These are phyloP conservation scores for Thraustotheca clavata DNA, from an alignment of 352 stramenopile species.

Conservation along the genomic window DNA sequence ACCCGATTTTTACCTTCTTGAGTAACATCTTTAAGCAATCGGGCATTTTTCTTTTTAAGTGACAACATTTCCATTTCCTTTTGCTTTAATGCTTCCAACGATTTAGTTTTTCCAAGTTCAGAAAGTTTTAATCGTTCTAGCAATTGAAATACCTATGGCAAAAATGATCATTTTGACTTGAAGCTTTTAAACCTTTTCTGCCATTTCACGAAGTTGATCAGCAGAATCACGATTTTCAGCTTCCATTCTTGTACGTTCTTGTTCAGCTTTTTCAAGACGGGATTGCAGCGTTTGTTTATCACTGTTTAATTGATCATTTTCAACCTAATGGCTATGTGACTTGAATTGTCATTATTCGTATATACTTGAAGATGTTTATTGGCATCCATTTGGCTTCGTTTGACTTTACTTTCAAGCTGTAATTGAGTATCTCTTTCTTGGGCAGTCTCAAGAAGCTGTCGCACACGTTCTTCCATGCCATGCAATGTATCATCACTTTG, in stretches of 20 bases:
- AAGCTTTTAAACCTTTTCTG: constrained; percentile 93
- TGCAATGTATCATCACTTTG: constrained; percentile 88
- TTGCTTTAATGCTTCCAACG: constrained; percentile 88
- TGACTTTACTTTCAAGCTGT: constrained; percentile 90
- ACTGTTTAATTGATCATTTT: constrained; percentile 64
- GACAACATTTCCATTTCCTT: constrained; percentile 92
- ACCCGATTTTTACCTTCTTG: constrained; percentile 90
- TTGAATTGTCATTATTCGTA: no score
- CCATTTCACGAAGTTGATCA: constrained; percentile 95
- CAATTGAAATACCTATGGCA: constrained; percentile 83
- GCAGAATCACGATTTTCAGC: constrained; percentile 91
- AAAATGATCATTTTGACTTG: background rate
- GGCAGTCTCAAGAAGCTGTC: constrained; percentile 76
- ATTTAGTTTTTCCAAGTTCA: constrained; percentile 94
- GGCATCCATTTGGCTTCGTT: constrained; percentile 86
- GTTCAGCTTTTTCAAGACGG: constrained; percentile 86
- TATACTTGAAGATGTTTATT: constrained; percentile 82
- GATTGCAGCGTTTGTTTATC: constrained; percentile 73
- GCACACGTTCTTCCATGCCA: constrained; percentile 87
- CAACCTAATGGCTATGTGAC: constrained; percentile 31
- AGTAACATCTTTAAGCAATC: constrained; percentile 89
- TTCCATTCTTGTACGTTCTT: constrained; percentile 92
- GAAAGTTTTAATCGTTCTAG: constrained; percentile 93
- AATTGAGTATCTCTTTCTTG: constrained; percentile 93
- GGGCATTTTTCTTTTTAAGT: constrained; percentile 92